Base-by-base conservation (phyloP, 306 rosid species). In the Astragalus membranaceus region DNA sequence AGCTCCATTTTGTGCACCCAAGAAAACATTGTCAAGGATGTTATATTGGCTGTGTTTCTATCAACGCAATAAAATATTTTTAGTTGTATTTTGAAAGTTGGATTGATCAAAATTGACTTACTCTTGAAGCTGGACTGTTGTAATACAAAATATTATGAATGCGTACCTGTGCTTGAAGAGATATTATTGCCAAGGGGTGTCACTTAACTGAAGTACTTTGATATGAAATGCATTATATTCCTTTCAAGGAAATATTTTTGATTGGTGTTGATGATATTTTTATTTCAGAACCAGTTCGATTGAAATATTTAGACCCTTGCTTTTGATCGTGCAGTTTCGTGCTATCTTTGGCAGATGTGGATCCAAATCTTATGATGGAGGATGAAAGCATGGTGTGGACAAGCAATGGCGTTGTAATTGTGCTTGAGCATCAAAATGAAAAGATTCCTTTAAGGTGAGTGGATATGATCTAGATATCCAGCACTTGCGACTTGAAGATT, bases 351-450 rank as follows among this genome's bases (percentile, higher is more conserved):
- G 97, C 99, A 15, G 97, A 87, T 74, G 96, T 94, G 78, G 99
- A 94, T 79, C 79, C 92, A 74, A 75, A 77, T 52, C 99, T 94
- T 77, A 84, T 85, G 91, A 91, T 94, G 99, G 99, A 94, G 79
- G 96, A 89, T 47, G 97, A 87, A 73, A 91, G 96, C 81, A 84
- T 94, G 77, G 95, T 91, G 57, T 94, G 96, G 96, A 90, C 97
- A 50, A 87, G 89, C 82, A 94, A 88, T 62, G 96, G 87, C 79
- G 99, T 87, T 26, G 92, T 94, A 42, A 87, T 94, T 80, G 97
- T 94, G 63, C 92, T 94, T 48, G 97, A 94, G 87, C 99, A 94
- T 89, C 96, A 86, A 79, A 88, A 82, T 81, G 86, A 83, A 46
- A 85, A 87, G 72, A 91, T 94, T 70, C 89, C 97, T 83, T 80